phyloP scores from a whole-genome alignment of 257 asterid genomes.

The Nicotiana undulata region DNA sequence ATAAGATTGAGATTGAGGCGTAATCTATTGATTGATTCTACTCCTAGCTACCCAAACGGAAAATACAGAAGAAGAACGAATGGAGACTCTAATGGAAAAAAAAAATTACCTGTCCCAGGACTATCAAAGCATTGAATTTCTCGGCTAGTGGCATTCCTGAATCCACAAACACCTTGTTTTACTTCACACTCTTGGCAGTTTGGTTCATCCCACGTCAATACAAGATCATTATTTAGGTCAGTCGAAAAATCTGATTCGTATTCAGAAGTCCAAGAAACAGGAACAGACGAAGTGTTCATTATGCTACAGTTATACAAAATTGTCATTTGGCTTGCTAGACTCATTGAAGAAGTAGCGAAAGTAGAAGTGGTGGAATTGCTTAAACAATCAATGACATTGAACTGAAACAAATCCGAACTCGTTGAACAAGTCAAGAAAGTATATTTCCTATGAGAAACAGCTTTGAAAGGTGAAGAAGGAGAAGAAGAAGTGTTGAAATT shows the following conservation, averaged over 20 bases:
- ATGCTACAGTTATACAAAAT: constrained; percentile 24
- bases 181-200: constrained; percentile 32
- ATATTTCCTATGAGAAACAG: constrained; percentile 23
- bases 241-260: constrained; percentile 15
- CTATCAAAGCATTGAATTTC: constrained; percentile 15
- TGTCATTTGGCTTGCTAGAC: constrained; percentile 29
- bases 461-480: constrained; percentile 29
- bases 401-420: neutral
- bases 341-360: constrained; percentile 38
- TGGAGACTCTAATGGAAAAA: neutral
- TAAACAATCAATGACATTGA: constrained; percentile 24
- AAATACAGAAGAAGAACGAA: neutral
- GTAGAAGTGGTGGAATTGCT: constrained; percentile 20
- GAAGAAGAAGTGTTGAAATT: constrained; percentile 40
- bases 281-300: constrained; percentile 27
- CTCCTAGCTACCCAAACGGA: neutral
- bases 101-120: constrained; percentile 22
- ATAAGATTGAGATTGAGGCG: neutral
- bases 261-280: constrained; percentile 31
- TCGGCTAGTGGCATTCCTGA: constrained; percentile 1
- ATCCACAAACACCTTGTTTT: constrained; percentile 26
- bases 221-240: constrained; percentile 20
- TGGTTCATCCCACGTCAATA: constrained; percentile 35
- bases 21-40: neutral
- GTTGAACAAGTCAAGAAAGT: constrained; percentile 60